Evolutionary conservation across 176 grass and related monocot species (phyloP), one percentile per base, ranked within the genome.

Genomic region (Carex cristatella): DNA sequence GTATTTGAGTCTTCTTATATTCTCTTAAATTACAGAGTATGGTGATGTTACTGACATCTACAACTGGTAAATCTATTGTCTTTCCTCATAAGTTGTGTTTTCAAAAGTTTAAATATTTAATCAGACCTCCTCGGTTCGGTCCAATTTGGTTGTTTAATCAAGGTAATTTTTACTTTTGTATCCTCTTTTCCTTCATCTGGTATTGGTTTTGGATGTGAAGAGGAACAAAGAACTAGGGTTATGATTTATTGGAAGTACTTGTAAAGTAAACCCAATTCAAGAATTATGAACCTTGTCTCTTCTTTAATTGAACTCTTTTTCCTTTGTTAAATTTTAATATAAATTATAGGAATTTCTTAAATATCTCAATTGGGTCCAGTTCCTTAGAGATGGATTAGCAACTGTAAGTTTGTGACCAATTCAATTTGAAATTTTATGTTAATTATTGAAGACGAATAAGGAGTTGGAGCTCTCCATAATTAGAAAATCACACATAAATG

Each of bases 41-140:
- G 92, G 95, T 5, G 95, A 94, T 84, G 77, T 98, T 65, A 94
- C 92, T 32, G 83, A 90, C 89, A 98, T 98, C 86, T 98, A 98
- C 80, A 98, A 90, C 83, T 98, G 95, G 95, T 93, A 98, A 89
- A 30, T 66, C 28, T 89, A 61, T 60, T 85, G 33, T 65, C 85
- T 81, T 85, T 83, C 63, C 78, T 83, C 71, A 9, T 11, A 49
- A 23, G 69, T 49, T 46, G 7, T 1, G 4, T 73, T 73, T 15
- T 49, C 0, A 13, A 4, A 65, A 65, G 4, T 33, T 35, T 66
- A 33, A 65, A 65, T 23, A 23, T 23, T 23, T 23, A 23, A 23
- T 23, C 23, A 23, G 23, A 23, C 23, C 23, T 23, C 23, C 23
- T 23, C 23, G 23, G 23, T 23, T 23, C 23, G 23, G 23, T 23